phyloP scores from a whole-genome alignment of 1,139 yeast species.

The Pneumocystis murina region DNA sequence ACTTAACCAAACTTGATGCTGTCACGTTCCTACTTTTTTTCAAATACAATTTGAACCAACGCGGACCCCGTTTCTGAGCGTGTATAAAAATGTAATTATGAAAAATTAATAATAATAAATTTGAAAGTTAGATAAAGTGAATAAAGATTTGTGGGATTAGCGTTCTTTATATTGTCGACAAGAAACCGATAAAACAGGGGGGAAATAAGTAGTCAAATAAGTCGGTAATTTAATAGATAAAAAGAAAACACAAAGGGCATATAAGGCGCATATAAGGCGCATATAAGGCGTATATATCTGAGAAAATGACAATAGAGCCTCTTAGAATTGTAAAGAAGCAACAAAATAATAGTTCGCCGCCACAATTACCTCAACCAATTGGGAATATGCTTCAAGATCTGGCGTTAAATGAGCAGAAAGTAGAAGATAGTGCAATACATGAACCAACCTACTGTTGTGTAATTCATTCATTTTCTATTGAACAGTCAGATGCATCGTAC shows the following conservation, averaged over 20 bases:
- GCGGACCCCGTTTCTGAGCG: too few relatives aligned
- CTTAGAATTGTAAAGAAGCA: not conserved
- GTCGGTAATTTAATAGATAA: not conserved
- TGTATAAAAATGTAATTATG: too few relatives aligned
- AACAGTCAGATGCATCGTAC: constrained; percentile 27
- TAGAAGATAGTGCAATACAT: not conserved
- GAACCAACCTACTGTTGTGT: not conserved
- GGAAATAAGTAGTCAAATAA: too few relatives aligned
- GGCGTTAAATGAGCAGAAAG: not conserved
- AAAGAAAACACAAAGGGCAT: not conserved
- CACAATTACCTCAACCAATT: not conserved
- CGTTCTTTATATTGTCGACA: too few relatives aligned
- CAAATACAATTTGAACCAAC: too few relatives aligned
- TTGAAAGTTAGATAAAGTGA: too few relatives aligned
- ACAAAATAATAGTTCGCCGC: not conserved
- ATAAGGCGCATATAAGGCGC: not conserved
- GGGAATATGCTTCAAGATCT: not conserved
- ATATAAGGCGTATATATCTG: not conserved
- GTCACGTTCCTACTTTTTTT: not conserved
- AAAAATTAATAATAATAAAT: too few relatives aligned
- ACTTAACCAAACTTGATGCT: not conserved
- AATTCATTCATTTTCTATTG: not conserved
- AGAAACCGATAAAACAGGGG: too few relatives aligned
- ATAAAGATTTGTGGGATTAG: too few relatives aligned
- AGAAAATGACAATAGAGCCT: not conserved